Evolutionary conservation across 176 grass and related monocot species (phyloP).

Genomic region (Stipa capillata): DNA sequence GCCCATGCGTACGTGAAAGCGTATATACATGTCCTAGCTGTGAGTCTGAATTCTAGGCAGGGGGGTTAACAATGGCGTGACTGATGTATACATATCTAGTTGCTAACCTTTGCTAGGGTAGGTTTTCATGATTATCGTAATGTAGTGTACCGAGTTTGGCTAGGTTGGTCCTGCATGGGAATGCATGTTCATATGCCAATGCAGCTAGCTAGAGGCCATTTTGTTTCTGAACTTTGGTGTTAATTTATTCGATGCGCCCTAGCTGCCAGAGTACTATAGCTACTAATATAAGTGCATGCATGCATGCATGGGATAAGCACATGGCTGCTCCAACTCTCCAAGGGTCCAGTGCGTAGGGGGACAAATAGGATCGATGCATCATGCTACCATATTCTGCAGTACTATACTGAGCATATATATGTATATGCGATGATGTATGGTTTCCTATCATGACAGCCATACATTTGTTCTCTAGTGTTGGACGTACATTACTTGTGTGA

Average conservation of each 20-base stretch:
- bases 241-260: no score
- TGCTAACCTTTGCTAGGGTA: no score
- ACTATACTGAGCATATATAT: no score
- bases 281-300: no score
- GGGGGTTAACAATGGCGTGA: neutral
- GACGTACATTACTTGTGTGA: no score
- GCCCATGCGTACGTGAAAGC: neutral
- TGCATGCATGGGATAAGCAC: conserved; percentile 5
- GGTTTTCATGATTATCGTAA: no score
- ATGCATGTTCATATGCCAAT: neutral
- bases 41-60: neutral
- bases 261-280: no score
- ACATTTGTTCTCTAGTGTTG: neutral
- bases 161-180: neutral
- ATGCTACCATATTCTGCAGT: neutral
- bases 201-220: no score
- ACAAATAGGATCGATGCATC: neutral
- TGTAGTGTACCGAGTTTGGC: no score
- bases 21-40: neutral
- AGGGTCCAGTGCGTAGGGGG: conserved; percentile 14
- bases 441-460: neutral
- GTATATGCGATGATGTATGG: neutral
- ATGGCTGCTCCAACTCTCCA: neutral
- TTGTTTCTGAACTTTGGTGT: no score
- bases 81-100: neutral